phyloP scores from a whole-genome alignment of 441 rosid genomes.

The Rhodomyrtus psidioides region DNA sequence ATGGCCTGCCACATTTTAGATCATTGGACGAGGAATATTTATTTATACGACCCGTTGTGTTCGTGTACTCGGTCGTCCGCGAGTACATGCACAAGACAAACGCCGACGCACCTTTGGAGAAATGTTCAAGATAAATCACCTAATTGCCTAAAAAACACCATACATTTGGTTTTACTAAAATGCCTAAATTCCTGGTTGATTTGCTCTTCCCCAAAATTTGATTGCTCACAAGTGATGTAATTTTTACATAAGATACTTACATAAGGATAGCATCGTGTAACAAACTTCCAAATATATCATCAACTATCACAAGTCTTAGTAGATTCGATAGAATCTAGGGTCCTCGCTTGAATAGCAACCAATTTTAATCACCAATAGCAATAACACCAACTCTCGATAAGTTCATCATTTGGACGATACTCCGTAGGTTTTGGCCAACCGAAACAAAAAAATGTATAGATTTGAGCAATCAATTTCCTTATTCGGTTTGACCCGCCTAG shows the following conservation, averaged over 20 bases:
- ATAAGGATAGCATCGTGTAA: background rate
- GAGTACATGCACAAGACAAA: background rate
- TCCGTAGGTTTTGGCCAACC: background rate
- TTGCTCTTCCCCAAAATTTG: background rate
- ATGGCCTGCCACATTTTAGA: background rate
- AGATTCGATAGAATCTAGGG: background rate
- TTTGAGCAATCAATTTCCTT: background rate
- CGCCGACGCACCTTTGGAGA: background rate
- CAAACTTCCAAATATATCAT: background rate
- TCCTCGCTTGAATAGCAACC: background rate
- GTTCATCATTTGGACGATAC: background rate
- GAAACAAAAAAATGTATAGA: background rate
- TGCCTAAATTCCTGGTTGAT: background rate
- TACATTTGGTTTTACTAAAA: background rate
- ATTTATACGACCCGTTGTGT: background rate
- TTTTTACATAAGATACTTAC: background rate
- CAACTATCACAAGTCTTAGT: background rate
- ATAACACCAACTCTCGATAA: background rate
- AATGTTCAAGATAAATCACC: no score
- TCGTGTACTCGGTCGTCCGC: background rate
- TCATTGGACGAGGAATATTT: background rate
- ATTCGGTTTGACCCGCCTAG: background rate
- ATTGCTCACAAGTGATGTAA: background rate
- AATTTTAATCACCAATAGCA: background rate
- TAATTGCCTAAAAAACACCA: no score